phyloP scores from a whole-genome alignment of 2,329 filamentous ascomycete genomes.

The Geosmithia putterillii region DNA sequence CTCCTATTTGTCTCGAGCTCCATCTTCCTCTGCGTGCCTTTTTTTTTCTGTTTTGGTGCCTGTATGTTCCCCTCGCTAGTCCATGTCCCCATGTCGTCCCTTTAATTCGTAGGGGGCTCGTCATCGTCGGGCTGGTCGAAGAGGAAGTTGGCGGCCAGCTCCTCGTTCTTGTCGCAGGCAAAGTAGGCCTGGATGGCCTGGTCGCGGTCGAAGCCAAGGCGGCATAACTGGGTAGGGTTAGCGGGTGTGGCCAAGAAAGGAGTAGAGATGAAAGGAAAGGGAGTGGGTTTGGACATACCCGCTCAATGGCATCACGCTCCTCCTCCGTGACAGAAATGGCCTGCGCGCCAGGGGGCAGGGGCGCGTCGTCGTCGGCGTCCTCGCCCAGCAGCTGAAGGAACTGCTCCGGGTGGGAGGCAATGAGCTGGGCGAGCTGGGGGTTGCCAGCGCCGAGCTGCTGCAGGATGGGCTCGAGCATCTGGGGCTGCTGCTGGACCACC shows the following conservation, averaged over 20 bases:
- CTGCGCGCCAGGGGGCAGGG: slow-evolving; percentile 77
- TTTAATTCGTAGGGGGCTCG: slow-evolving; percentile 32
- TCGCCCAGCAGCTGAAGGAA: slow-evolving; percentile 87
- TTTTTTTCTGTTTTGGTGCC: neutral
- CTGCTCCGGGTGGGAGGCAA: slow-evolving; percentile 82
- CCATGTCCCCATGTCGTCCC: neutral
- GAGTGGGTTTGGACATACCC: slow-evolving; percentile 42
- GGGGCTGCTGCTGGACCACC: slow-evolving; percentile 92
- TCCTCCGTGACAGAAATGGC: slow-evolving; percentile 88
- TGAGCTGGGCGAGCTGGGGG: slow-evolving; percentile 85
- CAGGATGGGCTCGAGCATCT: slow-evolving; percentile 96
- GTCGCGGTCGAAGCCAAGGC: slow-evolving; percentile 85
- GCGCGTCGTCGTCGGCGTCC: slow-evolving; percentile 72
- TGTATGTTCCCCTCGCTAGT: neutral
- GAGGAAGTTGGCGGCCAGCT: slow-evolving; percentile 92
- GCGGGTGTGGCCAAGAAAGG: neutral
- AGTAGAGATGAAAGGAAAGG: neutral
- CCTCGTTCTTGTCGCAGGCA: slow-evolving; percentile 98
- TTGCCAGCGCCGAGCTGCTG: slow-evolving; percentile 94
- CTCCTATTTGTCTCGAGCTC: neutral
- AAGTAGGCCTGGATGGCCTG: slow-evolving; percentile 97
- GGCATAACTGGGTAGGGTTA: slow-evolving; percentile 54
- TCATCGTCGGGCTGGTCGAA: slow-evolving; percentile 94
- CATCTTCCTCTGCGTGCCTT: neutral
- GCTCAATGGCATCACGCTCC: slow-evolving; percentile 92